Evolutionary conservation across 495 filamentous ascomycete species (phyloP).

Genomic region (Hamigera avellanea): DNA sequence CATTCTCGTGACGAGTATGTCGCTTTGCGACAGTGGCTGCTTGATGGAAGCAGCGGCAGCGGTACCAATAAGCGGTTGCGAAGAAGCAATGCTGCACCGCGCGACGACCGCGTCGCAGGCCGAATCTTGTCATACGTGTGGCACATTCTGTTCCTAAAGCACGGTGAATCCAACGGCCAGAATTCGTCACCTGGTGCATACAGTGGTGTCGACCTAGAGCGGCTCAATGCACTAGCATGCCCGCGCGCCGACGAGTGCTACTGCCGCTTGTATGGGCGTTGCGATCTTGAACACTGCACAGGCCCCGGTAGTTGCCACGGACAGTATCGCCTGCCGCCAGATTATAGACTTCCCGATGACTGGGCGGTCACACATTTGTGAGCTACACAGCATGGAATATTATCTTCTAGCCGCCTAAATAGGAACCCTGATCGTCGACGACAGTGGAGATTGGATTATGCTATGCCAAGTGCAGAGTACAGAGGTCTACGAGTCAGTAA

Average conservation of each 20-base stretch:
- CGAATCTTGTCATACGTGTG: constrained; percentile 31
- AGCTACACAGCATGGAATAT: too few relatives aligned
- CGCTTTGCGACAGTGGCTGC: constrained; percentile 31
- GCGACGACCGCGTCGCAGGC: constrained; percentile 26
- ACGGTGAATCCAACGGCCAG: constrained; percentile 3
- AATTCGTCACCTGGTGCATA: too few relatives aligned
- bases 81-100: constrained; percentile 20
- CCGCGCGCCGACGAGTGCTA: constrained; percentile 30
- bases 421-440: too few relatives aligned
- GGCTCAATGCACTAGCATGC: constrained; percentile 25
- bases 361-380: constrained; percentile 19
- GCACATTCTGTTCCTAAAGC: constrained; percentile 36
- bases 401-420: too few relatives aligned
- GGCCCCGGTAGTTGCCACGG: constrained; percentile 20
- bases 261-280: constrained; percentile 32
- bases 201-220: constrained; percentile 30
- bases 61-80: too few relatives aligned
- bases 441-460: too few relatives aligned
- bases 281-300: constrained; percentile 16
- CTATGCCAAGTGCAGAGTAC: too few relatives aligned
- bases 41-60: too few relatives aligned
- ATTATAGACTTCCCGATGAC: constrained; percentile 25
- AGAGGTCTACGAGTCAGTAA: too few relatives aligned
- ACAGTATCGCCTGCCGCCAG: constrained; percentile 24
- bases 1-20: constrained; percentile 28